These are phyloP conservation scores for Apiosordaria backusii DNA, from an alignment of 495 filamentous ascomycete genomes.

Conservation along the genomic window DNA sequence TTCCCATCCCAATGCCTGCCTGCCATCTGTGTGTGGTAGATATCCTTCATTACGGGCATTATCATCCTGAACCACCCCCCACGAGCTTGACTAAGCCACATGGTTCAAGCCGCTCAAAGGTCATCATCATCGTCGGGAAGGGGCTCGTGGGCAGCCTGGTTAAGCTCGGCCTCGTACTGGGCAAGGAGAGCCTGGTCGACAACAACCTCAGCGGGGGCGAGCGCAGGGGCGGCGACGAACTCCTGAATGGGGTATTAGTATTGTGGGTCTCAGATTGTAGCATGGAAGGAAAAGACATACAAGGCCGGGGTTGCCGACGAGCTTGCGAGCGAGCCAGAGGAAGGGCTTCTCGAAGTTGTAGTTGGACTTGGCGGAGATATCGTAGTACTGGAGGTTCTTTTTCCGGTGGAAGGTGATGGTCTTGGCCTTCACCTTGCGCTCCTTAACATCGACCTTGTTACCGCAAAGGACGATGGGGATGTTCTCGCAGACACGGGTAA, in stretches of 20 bases:
- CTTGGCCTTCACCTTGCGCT: conserved; percentile 99
- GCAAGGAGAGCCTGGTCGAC: conserved; percentile 79
- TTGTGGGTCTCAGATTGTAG: background rate
- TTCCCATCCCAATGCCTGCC: conserved; percentile 24
- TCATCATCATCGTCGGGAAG: conserved; percentile 88
- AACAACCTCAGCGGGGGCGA: conserved; percentile 86
- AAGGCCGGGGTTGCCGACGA: conserved; percentile 87
- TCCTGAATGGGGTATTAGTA: conserved; percentile 56
- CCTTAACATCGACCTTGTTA: conserved; percentile 99
- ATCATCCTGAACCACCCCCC: conserved; percentile 22
- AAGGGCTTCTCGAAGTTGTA: conserved; percentile 99
- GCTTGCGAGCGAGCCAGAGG: conserved; percentile 98
- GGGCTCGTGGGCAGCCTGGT: conserved; percentile 72
- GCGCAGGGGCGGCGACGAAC: conserved; percentile 91
- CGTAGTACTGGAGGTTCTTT: conserved; percentile 99
- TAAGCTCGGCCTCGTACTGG: conserved; percentile 86
- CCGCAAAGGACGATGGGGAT: conserved; percentile 97
- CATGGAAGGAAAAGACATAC: conserved; percentile 50
- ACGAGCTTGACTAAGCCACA: conserved; percentile 13
- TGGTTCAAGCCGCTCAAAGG: conserved; percentile 40
- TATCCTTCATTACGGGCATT: conserved; percentile 35
- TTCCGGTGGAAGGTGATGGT: conserved; percentile 99
- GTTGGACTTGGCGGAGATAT: conserved; percentile 99
- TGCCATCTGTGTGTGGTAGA: conserved; percentile 25
- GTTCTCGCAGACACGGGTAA: conserved; percentile 99